phyloP scores from a whole-genome alignment of 2,329 filamentous ascomycete species.

The Cryphonectria parasitica region DNA sequence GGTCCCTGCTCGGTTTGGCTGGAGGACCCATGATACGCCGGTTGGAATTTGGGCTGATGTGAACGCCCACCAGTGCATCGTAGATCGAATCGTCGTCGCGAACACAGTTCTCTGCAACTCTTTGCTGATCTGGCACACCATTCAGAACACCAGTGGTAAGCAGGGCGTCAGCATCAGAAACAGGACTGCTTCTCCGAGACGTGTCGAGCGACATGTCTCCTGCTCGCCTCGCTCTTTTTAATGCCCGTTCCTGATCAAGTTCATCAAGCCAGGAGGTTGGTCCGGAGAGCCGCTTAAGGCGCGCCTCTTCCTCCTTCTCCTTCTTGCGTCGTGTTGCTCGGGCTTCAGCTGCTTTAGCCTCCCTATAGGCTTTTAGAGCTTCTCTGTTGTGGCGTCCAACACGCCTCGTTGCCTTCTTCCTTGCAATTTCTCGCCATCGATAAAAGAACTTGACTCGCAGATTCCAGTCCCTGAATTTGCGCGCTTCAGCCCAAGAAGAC shows the following conservation, averaged over 20 bases:
- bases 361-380: constrained; percentile 51
- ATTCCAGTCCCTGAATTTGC: constrained; percentile 52
- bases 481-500: constrained; percentile 49
- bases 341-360: constrained; percentile 41
- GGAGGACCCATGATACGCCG: constrained; percentile 28
- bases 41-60: constrained; percentile 25
- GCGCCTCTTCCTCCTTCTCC: constrained; percentile 42
- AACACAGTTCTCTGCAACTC: constrained; percentile 40
- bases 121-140: constrained; percentile 45
- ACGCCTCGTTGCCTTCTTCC: constrained; percentile 52
- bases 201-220: constrained; percentile 35
- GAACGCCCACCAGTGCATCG: constrained; percentile 28
- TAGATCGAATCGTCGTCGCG: constrained; percentile 36
- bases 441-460: constrained; percentile 61
- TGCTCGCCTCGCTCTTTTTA: constrained; percentile 34
- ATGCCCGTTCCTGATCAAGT: constrained; percentile 32
- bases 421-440: constrained; percentile 55
- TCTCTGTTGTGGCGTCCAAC: constrained; percentile 57
- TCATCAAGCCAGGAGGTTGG: constrained; percentile 29
- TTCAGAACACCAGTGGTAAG: constrained; percentile 48
- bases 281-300: constrained; percentile 32
- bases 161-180: constrained; percentile 43
- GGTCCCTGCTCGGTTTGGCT: constrained; percentile 27
- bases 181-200: constrained; percentile 36
- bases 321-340: constrained; percentile 39